Conservation (phyloP, 106 monocot species). For the Chionographis japonica region DNA sequence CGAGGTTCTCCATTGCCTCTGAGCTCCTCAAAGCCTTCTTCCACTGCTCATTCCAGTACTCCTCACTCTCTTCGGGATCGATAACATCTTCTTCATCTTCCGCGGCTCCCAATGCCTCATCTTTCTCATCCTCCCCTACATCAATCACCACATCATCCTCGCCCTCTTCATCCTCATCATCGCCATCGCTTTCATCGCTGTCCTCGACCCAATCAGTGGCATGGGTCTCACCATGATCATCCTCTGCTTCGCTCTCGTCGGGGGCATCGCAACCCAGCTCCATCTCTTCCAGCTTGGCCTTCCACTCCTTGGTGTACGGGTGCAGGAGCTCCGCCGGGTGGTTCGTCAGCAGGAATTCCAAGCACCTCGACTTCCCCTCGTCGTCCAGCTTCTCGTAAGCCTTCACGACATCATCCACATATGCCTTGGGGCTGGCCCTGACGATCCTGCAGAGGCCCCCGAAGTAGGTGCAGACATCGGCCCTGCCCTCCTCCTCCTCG, state of each 20-base stretch:
- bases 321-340: constrained; percentile 88
- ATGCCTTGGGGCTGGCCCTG: constrained; percentile 65
- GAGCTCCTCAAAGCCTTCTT: constrained; percentile 62
- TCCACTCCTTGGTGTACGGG: constrained; percentile 94
- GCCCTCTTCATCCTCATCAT: constrained; percentile 19
- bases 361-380: constrained; percentile 58
- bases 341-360: constrained; percentile 80
- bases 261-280: constrained; percentile 91
- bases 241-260: constrained; percentile 58
- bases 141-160: constrained; percentile 30
- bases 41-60: constrained; percentile 85
- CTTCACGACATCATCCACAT: constrained; percentile 91
- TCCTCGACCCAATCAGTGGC: constrained; percentile 57
- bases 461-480: constrained; percentile 67
- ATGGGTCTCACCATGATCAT: constrained; percentile 9
- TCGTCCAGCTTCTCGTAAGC: constrained; percentile 80
- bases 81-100: not conserved
- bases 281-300: constrained; percentile 90
- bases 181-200: constrained; percentile 19
- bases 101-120: constrained; percentile 3
- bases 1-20: constrained; percentile 73
- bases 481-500: constrained; percentile 32
- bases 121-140: constrained; percentile 17
- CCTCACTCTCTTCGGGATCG: constrained; percentile 52
- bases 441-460: constrained; percentile 78